Conservation (phyloP, 2,329 filamentous ascomycete species). For the Esteya vermicola region DNA sequence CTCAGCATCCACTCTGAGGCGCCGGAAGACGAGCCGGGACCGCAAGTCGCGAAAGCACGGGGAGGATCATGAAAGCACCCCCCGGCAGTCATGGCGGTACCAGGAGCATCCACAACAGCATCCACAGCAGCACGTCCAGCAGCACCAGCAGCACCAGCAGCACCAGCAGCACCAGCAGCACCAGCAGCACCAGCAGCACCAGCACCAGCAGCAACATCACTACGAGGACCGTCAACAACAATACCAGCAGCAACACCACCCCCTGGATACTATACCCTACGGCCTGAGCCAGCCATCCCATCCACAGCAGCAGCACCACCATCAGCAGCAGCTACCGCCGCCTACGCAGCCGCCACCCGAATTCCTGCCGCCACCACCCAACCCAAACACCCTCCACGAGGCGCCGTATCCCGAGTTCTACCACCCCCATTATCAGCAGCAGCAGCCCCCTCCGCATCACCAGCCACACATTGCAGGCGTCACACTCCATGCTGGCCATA, state of each 20-base stretch:
- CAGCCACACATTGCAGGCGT: too few relatives aligned
- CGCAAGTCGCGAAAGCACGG: too few relatives aligned
- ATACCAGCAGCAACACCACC: slow-evolving; percentile 4
- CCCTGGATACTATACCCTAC: too few relatives aligned
- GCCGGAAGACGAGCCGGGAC: slow-evolving; percentile 6
- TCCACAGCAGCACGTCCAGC: slow-evolving; percentile 3
- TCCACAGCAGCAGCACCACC: slow-evolving; percentile 3
- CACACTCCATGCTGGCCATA: too few relatives aligned
- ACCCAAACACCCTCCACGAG: slow-evolving; percentile 1
- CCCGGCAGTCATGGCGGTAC: too few relatives aligned
- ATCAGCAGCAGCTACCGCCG: slow-evolving; percentile 1
- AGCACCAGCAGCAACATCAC: slow-evolving; percentile 3
- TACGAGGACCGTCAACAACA: slow-evolving; percentile 1
- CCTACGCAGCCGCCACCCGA: slow-evolving; percentile 2
- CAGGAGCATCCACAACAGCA: background rate
- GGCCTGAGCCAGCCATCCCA: slow-evolving; percentile 1
- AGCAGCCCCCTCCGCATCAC: background rate
- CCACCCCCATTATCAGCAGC: slow-evolving; percentile 3
- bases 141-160: background rate
- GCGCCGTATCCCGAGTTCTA: slow-evolving; percentile 6
- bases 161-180: background rate
- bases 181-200: slow-evolving; percentile 2
- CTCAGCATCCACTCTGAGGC: slow-evolving; percentile 21
- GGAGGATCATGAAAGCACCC: too few relatives aligned
- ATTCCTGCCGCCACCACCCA: slow-evolving; percentile 5